Conservation (phyloP, 768 basidiomycete species). For the Termitomyces sp. region DNA sequence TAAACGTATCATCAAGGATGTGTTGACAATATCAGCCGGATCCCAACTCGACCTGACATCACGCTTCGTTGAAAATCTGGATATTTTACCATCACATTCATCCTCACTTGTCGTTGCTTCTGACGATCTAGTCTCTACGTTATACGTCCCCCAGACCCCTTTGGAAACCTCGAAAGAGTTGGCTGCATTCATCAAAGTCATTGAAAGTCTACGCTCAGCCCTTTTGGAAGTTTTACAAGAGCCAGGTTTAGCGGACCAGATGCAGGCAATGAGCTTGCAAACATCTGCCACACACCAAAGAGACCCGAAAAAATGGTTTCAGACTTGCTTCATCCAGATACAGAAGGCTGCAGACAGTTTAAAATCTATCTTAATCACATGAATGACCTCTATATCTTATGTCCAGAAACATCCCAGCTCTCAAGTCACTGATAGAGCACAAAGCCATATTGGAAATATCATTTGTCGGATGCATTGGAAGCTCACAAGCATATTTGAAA, state of each 20-base stretch:
- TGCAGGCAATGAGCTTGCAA: conserved; percentile 19
- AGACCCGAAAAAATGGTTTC: conserved; percentile 53
- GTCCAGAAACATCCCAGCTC: neutral
- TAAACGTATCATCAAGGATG: conserved; percentile 48
- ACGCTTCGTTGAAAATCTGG: conserved; percentile 30
- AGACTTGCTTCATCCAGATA: conserved; percentile 59
- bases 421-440: neutral
- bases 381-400: neutral
- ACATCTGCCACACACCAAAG: conserved; percentile 15
- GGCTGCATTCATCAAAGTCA: conserved; percentile 27
- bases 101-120: conserved; percentile 43
- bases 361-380: conserved; percentile 18
- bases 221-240: conserved; percentile 19
- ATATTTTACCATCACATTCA: conserved; percentile 45
- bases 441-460: neutral
- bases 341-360: conserved; percentile 31
- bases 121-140: conserved; percentile 63
- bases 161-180: conserved; percentile 34
- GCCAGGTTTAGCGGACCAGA: conserved; percentile 22
- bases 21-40: conserved; percentile 29
- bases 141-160: conserved; percentile 59
- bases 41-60: conserved; percentile 12
- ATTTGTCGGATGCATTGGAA: no score
- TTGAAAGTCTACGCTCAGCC: conserved; percentile 28
- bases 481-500: neutral